Evolutionary conservation across 306 rosid species (phyloP), one percentile per base, ranked within the genome.

Genomic region (Prunus salicina): DNA sequence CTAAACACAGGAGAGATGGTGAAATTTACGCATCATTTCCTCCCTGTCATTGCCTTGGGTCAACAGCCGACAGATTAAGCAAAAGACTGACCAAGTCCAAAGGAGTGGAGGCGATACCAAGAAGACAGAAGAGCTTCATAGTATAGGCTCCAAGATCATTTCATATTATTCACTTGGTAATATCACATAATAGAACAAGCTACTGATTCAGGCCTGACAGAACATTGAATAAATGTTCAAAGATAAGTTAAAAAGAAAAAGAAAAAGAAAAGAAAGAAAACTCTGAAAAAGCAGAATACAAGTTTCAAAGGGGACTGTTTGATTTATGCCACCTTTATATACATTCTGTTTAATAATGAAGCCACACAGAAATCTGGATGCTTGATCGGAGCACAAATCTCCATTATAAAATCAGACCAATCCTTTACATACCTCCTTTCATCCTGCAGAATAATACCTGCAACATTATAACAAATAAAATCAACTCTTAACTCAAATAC

Each of bases 281-380:
- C 22, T 12, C 43, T 38, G 78, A 56, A 49, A 56, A n/a, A 51
- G 75, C 38, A 71, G 14, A 71, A 24, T 25, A 50, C 65, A 57
- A 45, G 73, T 71, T 67, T 78, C 55, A 79, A 81, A 69, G 75
- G 79, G 77, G 77, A 51, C 62, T 57, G 50, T 69, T 72, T 70
- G 78, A 79, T 64, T 67, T 71, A 70, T 32, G 76, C 84, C 89
- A 79, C 80, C 84, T 83, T 78, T 85, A 85, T 85, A 86, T 88
- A 85, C 88, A 84, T 67, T 84, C 77, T 67, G 84, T 78, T 86
- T 83, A 77, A 64, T 69, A 81, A 83, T 67, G 83, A 78, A 71
- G 73, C 86, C 77, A 82, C 82, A 74, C 51, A 41, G 69, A 73
- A n/a, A 86, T 53, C 73, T 47, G 58, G 73, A 78, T 73, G 76